These are phyloP conservation scores for Agapanthus africanus DNA, from an alignment of 106 monocot species.

Conservation along the genomic window DNA sequence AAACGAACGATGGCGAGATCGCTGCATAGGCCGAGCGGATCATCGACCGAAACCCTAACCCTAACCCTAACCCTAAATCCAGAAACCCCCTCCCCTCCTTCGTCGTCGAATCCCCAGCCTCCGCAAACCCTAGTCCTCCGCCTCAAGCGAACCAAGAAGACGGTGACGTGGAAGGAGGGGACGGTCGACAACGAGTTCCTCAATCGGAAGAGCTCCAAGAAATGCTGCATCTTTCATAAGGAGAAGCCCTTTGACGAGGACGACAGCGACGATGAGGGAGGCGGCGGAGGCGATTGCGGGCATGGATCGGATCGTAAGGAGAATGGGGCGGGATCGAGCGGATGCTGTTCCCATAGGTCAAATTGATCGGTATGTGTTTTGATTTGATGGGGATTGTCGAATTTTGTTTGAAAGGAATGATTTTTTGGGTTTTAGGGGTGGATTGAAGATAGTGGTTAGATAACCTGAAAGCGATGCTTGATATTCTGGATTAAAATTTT, in stretches of 20 bases:
- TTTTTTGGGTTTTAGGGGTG: too few relatives aligned
- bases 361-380: neutral
- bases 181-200: constrained; percentile 92
- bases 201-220: constrained; percentile 84
- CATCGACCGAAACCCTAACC: constrained; percentile 46
- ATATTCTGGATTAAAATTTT: neutral
- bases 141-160: constrained; percentile 67
- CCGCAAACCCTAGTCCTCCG: constrained; percentile 61
- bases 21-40: constrained; percentile 6
- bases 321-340: constrained; percentile 18
- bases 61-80: too few relatives aligned
- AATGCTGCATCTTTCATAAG: constrained; percentile 97
- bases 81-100: neutral
- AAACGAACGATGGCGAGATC: constrained; percentile 47
- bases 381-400: neutral
- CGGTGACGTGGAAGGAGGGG: constrained; percentile 93
- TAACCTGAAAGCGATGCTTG: neutral
- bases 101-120: constrained; percentile 12
- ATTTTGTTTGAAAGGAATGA: too few relatives aligned
- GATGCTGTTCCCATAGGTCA: constrained; percentile 32
- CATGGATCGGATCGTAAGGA: neutral
- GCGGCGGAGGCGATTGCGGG: constrained; percentile 4
- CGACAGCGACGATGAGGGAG: constrained; percentile 64
- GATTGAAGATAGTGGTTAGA: too few relatives aligned
- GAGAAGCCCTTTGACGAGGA: constrained; percentile 86